These are phyloP conservation scores for Xylariaceae sp. DNA, from an alignment of 2,329 filamentous ascomycete species.

Conservation along the genomic window DNA sequence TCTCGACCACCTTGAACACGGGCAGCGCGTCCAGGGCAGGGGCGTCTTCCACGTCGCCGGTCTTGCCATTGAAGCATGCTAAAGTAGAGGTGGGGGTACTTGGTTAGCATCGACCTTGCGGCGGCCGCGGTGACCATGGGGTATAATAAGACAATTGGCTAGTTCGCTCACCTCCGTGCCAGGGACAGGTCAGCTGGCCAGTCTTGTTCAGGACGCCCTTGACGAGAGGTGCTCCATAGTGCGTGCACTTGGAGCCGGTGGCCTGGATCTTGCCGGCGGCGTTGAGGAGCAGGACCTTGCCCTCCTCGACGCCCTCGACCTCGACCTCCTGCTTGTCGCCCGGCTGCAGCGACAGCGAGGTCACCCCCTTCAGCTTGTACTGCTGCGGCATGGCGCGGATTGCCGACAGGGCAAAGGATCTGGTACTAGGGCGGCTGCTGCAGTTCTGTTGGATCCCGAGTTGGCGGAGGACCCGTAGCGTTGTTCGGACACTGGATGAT, in stretches of 20 bases:
- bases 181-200: slow-evolving; percentile 84
- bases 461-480: too few species aligned
- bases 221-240: slow-evolving; percentile 85
- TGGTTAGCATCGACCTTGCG: too few species aligned
- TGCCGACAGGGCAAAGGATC: slow-evolving; percentile 14
- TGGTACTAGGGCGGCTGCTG: too few species aligned
- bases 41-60: slow-evolving; percentile 91
- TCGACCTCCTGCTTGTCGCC: slow-evolving; percentile 84
- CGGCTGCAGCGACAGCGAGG: slow-evolving; percentile 64
- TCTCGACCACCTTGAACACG: slow-evolving; percentile 73
- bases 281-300: slow-evolving; percentile 82
- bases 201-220: slow-evolving; percentile 78
- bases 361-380: slow-evolving; percentile 69
- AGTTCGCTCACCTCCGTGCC: slow-evolving; percentile 72
- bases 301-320: slow-evolving; percentile 79
- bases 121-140: too few species aligned
- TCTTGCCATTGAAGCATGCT: slow-evolving; percentile 89
- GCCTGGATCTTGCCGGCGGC: slow-evolving; percentile 69
- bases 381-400: slow-evolving; percentile 46
- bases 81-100: slow-evolving; percentile 1
- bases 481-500: too few species aligned
- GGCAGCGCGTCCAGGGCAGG: slow-evolving; percentile 82
- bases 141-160: too few species aligned
- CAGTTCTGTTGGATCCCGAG: too few species aligned
- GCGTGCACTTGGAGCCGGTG: slow-evolving; percentile 74